Percentiles rank a stretch among this genome's conserved stretches.
Evolutionary conservation across 495 filamentous ascomycete species (phyloP).

Genomic region (Daldinia decipiens): DNA sequence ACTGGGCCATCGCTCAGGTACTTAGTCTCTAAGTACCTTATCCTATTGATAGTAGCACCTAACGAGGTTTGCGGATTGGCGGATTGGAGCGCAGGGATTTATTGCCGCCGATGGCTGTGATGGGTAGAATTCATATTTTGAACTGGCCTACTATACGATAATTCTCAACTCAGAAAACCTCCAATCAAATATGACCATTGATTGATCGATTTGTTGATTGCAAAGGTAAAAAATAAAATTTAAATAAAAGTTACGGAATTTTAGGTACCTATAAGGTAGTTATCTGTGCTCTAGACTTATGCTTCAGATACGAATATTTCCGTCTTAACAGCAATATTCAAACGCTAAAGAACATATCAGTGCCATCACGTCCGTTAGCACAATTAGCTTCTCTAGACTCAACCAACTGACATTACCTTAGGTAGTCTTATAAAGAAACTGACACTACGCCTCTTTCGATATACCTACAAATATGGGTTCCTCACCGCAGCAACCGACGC

Average conservation of each 20-base stretch:
- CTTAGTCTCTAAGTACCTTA: slow-evolving; percentile 24
- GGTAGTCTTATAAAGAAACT: not conserved
- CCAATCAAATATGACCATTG: slow-evolving; percentile 20
- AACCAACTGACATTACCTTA: not conserved
- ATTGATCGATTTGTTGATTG: not conserved
- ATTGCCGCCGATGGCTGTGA: slow-evolving; percentile 26
- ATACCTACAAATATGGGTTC: slow-evolving; percentile 26
- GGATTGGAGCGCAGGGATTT: slow-evolving; percentile 18
- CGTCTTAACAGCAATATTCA: not conserved
- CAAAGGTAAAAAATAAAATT: too few species aligned
- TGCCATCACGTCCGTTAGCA: not conserved
- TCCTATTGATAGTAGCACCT: not conserved
- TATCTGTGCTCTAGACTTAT: not conserved
- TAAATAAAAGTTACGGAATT: not conserved
- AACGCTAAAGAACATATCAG: not conserved
- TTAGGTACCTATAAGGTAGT: too few species aligned
- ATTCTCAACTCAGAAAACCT: slow-evolving; percentile 31
- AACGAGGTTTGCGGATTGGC: slow-evolving; percentile 4
- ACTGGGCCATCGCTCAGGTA: slow-evolving; percentile 21
- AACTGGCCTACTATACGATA: slow-evolving; percentile 7
- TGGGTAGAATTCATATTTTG: not conserved
- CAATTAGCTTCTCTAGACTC: not conserved
- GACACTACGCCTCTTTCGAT: not conserved
- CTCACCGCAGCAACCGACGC: slow-evolving; percentile 26
- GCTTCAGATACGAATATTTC: not conserved